Conservation (phyloP, 441 rosid genomes). For the Aleurites moluccanus region DNA sequence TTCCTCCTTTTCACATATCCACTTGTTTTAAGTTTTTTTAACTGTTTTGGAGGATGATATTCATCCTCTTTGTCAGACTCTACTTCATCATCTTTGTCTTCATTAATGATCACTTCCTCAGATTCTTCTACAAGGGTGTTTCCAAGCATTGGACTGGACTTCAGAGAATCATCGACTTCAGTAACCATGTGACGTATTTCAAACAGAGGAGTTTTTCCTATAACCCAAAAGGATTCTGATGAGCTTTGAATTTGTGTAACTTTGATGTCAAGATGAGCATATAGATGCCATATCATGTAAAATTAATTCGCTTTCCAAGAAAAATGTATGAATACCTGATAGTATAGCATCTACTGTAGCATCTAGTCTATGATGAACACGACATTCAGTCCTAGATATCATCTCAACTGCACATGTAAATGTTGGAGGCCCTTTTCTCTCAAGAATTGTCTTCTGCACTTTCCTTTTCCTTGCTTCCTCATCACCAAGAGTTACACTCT, state of each 20-base stretch:
- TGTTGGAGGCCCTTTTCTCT: conserved; percentile 88
- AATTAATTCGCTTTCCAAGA: neutral
- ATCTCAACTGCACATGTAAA: conserved; percentile 90
- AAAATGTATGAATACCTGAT: conserved; percentile 47
- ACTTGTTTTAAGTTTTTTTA: conserved; percentile 36
- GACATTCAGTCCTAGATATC: conserved; percentile 80
- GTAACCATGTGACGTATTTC: conserved; percentile 69
- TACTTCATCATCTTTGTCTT: conserved; percentile 34
- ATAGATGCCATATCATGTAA: neutral
- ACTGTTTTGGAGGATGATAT: conserved; percentile 34
- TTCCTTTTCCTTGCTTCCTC: conserved; percentile 91
- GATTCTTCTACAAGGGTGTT: conserved; percentile 42
- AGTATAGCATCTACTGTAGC: conserved; percentile 87
- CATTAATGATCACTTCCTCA: conserved; percentile 29
- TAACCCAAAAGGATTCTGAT: conserved; percentile 18
- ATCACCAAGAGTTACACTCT: conserved; percentile 98
- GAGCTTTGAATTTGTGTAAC: conserved; percentile 1
- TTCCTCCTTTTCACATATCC: conserved; percentile 41
- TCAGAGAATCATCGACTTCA: conserved; percentile 43
- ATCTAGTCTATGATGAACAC: conserved; percentile 81
- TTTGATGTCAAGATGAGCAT: conserved; percentile 1
- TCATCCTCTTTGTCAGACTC: conserved; percentile 60
- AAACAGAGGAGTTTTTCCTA: conserved; percentile 77
- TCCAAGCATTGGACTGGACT: conserved; percentile 35
- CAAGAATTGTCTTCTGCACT: conserved; percentile 94